phyloP scores from a whole-genome alignment of 257 asterid species.

The Solanum medicagineum region DNA sequence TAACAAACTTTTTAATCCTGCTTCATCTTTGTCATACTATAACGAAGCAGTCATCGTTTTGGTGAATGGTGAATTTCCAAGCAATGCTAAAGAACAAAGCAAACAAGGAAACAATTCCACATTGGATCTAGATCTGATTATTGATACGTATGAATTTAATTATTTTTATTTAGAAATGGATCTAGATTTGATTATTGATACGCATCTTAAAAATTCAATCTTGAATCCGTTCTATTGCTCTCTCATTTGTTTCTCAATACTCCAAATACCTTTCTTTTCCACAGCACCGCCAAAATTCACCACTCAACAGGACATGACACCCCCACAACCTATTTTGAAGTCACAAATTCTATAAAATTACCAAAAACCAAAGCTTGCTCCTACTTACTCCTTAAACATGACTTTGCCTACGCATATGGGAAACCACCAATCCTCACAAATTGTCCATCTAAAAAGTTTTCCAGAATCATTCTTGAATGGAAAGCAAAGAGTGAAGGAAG shows the following conservation, averaged over 20 bases:
- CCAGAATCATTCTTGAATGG: constrained; percentile 58
- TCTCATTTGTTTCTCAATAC: constrained; percentile 4
- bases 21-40: neutral
- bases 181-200: neutral
- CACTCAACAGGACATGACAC: neutral
- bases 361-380: constrained; percentile 42
- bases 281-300: constrained; percentile 14
- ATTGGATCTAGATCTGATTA: neutral
- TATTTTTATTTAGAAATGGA: neutral
- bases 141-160: neutral
- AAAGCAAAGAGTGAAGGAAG: constrained; percentile 52
- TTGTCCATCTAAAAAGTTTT: constrained; percentile 30
- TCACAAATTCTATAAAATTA: constrained; percentile 37
- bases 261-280: constrained; percentile 9
- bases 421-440: constrained; percentile 31
- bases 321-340: constrained; percentile 46
- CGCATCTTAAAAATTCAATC: neutral
- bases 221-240: neutral
- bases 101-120: neutral
- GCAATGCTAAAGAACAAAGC: neutral
- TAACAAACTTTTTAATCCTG: neutral
- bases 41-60: neutral
- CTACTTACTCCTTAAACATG: constrained; percentile 33
- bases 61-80: constrained; percentile 2
- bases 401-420: constrained; percentile 41